Conservation (phyloP, 2,329 filamentous ascomycete species). For the Pseudocercospora fijiensis region DNA sequence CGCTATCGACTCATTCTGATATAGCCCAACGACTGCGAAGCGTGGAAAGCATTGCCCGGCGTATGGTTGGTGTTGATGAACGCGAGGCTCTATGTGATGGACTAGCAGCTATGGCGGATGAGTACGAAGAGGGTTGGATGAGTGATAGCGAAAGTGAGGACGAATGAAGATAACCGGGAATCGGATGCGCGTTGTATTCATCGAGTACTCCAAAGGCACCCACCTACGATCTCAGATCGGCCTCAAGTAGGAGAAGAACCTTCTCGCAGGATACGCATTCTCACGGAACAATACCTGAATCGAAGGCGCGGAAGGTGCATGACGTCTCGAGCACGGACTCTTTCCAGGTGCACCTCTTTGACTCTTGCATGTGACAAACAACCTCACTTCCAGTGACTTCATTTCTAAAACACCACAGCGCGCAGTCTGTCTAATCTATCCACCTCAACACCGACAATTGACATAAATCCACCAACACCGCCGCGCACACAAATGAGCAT, state of each 20-base stretch:
- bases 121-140: constrained; percentile 80
- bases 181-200: not conserved
- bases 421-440: not conserved
- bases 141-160: constrained; percentile 68
- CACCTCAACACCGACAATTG: not conserved
- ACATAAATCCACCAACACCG: not conserved
- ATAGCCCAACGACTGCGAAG: constrained; percentile 69
- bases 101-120: constrained; percentile 77
- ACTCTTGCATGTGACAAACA: not conserved
- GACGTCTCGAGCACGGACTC: not conserved
- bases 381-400: not conserved
- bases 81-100: constrained; percentile 80
- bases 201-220: not conserved
- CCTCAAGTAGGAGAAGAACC: too few relatives aligned
- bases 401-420: not conserved
- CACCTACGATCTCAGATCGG: not conserved
- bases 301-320: not conserved
- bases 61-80: constrained; percentile 70
- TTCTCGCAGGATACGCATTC: not conserved
- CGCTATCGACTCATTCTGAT: constrained; percentile 71
- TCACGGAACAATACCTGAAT: not conserved
- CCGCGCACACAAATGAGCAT: not conserved
- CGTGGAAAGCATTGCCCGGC: constrained; percentile 53
- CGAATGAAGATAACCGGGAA: constrained; percentile 20
- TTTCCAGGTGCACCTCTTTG: not conserved